phyloP scores from a whole-genome alignment of 768 basidiomycete species.

The Suillus bovinus region DNA sequence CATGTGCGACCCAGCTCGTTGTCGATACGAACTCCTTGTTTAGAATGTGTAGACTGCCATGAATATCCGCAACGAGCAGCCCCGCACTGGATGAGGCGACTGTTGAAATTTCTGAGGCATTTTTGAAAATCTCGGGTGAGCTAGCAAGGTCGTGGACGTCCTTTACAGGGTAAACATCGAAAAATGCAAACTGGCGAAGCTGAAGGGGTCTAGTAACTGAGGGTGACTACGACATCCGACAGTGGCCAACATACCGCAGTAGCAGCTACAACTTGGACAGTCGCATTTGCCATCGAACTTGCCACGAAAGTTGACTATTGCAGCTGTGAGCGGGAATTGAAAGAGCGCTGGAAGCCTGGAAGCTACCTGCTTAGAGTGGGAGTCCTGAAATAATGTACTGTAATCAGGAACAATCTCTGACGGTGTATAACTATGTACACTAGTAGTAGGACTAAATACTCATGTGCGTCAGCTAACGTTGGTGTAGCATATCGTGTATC shows the following conservation, averaged over 20 bases:
- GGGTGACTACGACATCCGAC: not conserved
- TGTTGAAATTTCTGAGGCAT: constrained; percentile 72
- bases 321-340: not conserved
- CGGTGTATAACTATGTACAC: not conserved
- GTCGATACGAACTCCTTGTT: constrained; percentile 71
- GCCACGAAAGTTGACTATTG: not conserved
- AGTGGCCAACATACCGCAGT: constrained; percentile 17
- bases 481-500: not conserved
- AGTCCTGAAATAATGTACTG: not conserved
- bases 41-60: constrained; percentile 79
- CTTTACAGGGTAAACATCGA: constrained; percentile 74
- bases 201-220: constrained; percentile 30
- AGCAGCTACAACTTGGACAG: not conserved
- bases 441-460: not conserved
- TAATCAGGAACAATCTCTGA: not conserved
- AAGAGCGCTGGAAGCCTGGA: not conserved
- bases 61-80: constrained; percentile 79
- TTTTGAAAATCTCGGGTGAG: constrained; percentile 78
- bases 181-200: constrained; percentile 93
- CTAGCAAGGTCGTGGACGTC: constrained; percentile 76
- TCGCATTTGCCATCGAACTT: not conserved
- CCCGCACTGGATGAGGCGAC: constrained; percentile 63
- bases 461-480: not conserved
- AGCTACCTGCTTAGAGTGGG: no score
- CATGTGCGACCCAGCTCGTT: constrained; percentile 78